Evolutionary conservation across 1,284 basidiomycete species (phyloP), one percentile per base, ranked within the genome.

Genomic region (Veloboletus limbatus): DNA sequence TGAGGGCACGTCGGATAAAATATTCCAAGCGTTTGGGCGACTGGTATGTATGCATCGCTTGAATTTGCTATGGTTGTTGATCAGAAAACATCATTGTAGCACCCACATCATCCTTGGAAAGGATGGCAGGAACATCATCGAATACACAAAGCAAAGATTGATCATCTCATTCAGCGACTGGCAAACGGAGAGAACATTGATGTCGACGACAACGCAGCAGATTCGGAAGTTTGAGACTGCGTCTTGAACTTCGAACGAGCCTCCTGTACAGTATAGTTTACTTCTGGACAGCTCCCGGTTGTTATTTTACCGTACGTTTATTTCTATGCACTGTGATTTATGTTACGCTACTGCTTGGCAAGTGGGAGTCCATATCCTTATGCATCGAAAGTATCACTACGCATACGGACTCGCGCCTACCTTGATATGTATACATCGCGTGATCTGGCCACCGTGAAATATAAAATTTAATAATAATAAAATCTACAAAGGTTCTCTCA

Each of bases 51-150:
- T 51, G 78, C 48, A 50, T 36, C 45, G 4, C 41, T 52, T 46
- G 20, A 41, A 43, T 33, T 13, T 16, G 32, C n/a, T 38, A 8
- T 10, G 30, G 38, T 14, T 4, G 3, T 8, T 2, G 8, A n/a
- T 38, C 6, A 35, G 11, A 44, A 40, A 51, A 27, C 14, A 30
- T 43, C 38, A 9, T 43, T 27, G 18, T 55, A 90, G 87, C 75
- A 90, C 66, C 78, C 88, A 6, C 86, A 90, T 62, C 88, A 91
- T 69, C 88, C 88, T 2, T 91, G 88, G 88, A 91, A 91, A 63
- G 88, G 88, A 18, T 91, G 88, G 88, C 88, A 91, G 62, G 88
- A 91, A 56, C 88, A 91, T 58, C 82, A 89, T 63, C 78, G 88
- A 33, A 87, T 90, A 57, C 88, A 91, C 63, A 90, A 89, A 60